Conservation (phyloP, 2,329 filamentous ascomycete species). For the Cladophialophora psammophila region DNA sequence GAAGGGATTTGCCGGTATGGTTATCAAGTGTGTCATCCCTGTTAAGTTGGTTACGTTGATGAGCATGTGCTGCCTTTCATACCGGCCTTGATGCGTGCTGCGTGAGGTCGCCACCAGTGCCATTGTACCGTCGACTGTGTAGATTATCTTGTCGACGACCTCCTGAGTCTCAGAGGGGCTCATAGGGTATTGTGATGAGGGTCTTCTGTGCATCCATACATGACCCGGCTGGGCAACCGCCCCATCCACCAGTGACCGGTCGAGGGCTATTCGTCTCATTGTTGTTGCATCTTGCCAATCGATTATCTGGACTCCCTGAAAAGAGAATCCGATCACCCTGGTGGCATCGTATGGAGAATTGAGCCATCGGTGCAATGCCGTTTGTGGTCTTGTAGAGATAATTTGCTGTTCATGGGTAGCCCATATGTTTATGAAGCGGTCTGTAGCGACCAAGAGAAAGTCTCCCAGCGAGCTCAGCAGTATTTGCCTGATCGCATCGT, state of each 20-base stretch:
- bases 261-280: too few relatives aligned
- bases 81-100: conserved; percentile 14
- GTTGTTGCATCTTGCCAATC: too few relatives aligned
- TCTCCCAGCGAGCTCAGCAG: too few relatives aligned
- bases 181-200: conserved; percentile 17
- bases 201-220: conserved; percentile 5
- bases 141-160: conserved; percentile 14
- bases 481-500: too few relatives aligned
- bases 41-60: neutral
- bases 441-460: too few relatives aligned
- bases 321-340: too few relatives aligned
- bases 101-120: conserved; percentile 17
- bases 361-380: too few relatives aligned
- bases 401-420: too few relatives aligned
- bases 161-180: conserved; percentile 18
- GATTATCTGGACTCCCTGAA: too few relatives aligned
- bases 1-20: neutral
- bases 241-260: neutral
- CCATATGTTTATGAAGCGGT: too few relatives aligned
- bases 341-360: too few relatives aligned
- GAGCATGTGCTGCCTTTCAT: conserved; percentile 16
- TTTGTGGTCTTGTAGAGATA: too few relatives aligned
- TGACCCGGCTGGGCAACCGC: conserved; percentile 1
- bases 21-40: neutral
- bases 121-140: conserved; percentile 9